Base-by-base conservation (phyloP, 1,139 yeast species). In the Blastobotrys petasosporus region DNA sequence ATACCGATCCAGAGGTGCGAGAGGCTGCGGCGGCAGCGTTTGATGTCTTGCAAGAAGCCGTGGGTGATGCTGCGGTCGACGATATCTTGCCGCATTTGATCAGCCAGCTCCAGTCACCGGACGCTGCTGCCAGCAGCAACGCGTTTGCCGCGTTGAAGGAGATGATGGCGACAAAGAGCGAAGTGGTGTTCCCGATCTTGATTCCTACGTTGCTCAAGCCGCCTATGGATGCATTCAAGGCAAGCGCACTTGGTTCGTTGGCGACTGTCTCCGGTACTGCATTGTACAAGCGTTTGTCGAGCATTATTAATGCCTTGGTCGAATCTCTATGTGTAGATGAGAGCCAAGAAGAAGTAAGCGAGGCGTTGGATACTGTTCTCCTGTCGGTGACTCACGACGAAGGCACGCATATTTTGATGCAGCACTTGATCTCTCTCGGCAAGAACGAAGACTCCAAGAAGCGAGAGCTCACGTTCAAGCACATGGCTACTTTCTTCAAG, bases 261-360 rank as follows among this genome's bases (percentile, higher is more conserved):
- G 95, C 96, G 0, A 80, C 85, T 44, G 96, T 86, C 40, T 97
- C 97, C 20, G 97, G 97, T 32, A 66, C 79, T 44, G 88, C 95
- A 1, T 70, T 90, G 54, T 82, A 81, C 70, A 80, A 75, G 60
- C 78, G 92, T 54, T 71, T 88, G 54, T 73, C 86, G 0, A 67
- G 79, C 20, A 85, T 90, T 52, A 76, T 90, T 53, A 81, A 81
- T 58, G 73, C 94, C 0, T 70, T 90, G 53, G 79, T 87, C 25
- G 78, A 76, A 47, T 80, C 88, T 28, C 67, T 84, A 41, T 8
- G 11, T 17, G 63, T 79, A 12, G 54, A 75, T 39, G 63, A 60
- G 30, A 64, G 67, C 12, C 64, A 57, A 23, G 65, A 58, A 4
- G 73, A 75, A 29, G 66, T 80, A 44, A 74, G 76, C 45, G 60